Evolutionary conservation across 352 stramenopile species (phyloP).

Genomic region (Detonula confervacea): DNA sequence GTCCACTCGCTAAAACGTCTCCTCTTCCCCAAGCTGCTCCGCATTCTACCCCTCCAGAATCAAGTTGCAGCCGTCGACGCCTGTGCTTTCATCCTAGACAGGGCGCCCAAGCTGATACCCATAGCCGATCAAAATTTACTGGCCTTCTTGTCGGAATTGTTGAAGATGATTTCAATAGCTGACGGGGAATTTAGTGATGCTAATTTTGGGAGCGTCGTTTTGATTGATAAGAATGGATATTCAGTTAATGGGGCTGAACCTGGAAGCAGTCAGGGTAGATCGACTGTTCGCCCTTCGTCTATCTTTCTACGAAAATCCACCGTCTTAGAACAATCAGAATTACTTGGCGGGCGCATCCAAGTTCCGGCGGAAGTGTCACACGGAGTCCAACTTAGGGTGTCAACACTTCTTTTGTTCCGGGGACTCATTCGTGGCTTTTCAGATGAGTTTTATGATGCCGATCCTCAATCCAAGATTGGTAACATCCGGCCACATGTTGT

Average conservation of each 20-base stretch:
- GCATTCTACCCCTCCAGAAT: slow-evolving; percentile 77
- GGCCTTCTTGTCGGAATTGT: slow-evolving; percentile 78
- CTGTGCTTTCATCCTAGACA: slow-evolving; percentile 72
- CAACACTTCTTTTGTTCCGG: slow-evolving; percentile 76
- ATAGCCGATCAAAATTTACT: slow-evolving; percentile 78
- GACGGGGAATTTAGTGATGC: slow-evolving; percentile 84
- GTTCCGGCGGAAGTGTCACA: slow-evolving; percentile 69
- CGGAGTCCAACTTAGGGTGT: slow-evolving; percentile 81
- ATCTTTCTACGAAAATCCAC: slow-evolving; percentile 72
- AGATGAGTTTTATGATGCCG: slow-evolving; percentile 81
- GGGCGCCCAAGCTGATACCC: slow-evolving; percentile 66
- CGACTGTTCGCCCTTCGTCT: slow-evolving; percentile 39
- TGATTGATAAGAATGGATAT: slow-evolving; percentile 84
- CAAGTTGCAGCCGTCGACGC: slow-evolving; percentile 80
- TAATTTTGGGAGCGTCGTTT: slow-evolving; percentile 64
- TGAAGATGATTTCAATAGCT: slow-evolving; percentile 85
- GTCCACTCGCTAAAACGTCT: slow-evolving; percentile 66
- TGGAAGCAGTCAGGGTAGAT: slow-evolving; percentile 26
- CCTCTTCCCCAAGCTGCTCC: slow-evolving; percentile 78
- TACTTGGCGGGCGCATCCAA: slow-evolving; percentile 48
- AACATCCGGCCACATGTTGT: slow-evolving; percentile 61
- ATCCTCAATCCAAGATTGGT: slow-evolving; percentile 73
- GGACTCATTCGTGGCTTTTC: slow-evolving; percentile 72
- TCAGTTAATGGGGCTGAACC: slow-evolving; percentile 35
- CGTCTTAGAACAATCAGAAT: slow-evolving; percentile 30